phyloP scores from a whole-genome alignment of 495 filamentous ascomycete genomes.

The Penicillium macrosclerotiorum region DNA sequence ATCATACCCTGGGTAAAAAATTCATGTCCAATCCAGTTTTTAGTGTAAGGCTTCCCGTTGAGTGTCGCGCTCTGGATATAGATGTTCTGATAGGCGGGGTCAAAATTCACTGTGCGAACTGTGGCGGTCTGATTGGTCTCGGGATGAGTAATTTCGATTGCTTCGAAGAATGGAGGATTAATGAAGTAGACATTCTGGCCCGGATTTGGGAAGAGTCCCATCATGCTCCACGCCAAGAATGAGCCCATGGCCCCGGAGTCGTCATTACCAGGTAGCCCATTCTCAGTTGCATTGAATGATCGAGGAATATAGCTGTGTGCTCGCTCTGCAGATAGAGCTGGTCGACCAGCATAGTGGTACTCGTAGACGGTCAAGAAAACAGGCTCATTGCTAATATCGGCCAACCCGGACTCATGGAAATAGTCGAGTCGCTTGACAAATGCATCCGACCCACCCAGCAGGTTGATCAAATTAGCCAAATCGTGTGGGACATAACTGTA shows the following conservation, averaged over 20 bases:
- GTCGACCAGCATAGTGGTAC: conserved; percentile 70
- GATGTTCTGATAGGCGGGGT: conserved; percentile 53
- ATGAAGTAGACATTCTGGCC: conserved; percentile 73
- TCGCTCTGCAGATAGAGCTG: conserved; percentile 58
- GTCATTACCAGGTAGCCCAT: conserved; percentile 67
- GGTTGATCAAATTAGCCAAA: conserved; percentile 57
- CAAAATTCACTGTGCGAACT: conserved; percentile 60
- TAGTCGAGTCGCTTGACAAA: conserved; percentile 65
- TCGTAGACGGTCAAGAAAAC: conserved; percentile 69
- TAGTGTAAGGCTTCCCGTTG: conserved; percentile 60
- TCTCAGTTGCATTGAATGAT: conserved; percentile 56
- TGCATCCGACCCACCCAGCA: conserved; percentile 55
- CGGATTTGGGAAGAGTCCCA: conserved; percentile 58
- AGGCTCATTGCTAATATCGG: conserved; percentile 72
- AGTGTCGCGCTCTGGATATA: conserved; percentile 73
- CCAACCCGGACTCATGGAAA: conserved; percentile 62
- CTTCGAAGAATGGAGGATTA: conserved; percentile 62
- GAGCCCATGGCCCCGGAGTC: conserved; percentile 62
- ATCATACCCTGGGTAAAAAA: conserved; percentile 72
- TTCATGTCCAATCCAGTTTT: conserved; percentile 71
- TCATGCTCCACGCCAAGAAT: conserved; percentile 59
- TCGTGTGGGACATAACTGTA: conserved; percentile 66
- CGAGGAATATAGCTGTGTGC: conserved; percentile 64
- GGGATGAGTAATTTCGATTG: conserved; percentile 58
- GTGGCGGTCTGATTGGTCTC: conserved; percentile 60